A percentile compares a stretch with the other conserved stretches of the same genome.
Conservation (phyloP, 1,139 yeast genomes). For the Saccharomycopsis crataegensis region DNA sequence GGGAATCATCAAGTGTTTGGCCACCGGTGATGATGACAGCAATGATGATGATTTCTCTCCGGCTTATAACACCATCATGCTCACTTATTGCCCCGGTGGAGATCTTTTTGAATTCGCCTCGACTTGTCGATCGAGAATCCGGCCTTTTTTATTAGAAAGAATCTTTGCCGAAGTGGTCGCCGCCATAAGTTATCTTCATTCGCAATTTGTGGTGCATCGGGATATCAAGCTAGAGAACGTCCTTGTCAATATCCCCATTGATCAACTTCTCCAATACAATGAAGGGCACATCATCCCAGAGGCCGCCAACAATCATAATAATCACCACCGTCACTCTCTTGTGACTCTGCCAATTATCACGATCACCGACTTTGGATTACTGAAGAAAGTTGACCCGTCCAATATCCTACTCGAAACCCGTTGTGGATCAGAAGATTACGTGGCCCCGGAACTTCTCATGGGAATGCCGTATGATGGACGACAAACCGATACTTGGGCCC, state of each 20-base stretch:
- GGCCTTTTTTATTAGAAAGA: slow-evolving; percentile 45
- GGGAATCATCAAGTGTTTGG: slow-evolving; percentile 32
- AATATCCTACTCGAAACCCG: slow-evolving; percentile 68
- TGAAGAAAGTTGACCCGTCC: slow-evolving; percentile 53
- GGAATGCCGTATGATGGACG: slow-evolving; percentile 88
- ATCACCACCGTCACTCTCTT: slow-evolving; percentile 11
- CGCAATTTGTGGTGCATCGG: slow-evolving; percentile 64
- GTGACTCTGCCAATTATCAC: slow-evolving; percentile 41
- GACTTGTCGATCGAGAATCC: slow-evolving; percentile 31
- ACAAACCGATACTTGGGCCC: slow-evolving; percentile 87
- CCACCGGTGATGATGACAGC: slow-evolving; percentile 25
- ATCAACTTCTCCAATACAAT: slow-evolving; percentile 27
- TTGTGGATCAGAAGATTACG: slow-evolving; percentile 95
- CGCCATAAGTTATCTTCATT: slow-evolving; percentile 72
- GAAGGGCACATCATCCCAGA: not conserved
- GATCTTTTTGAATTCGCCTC: slow-evolving; percentile 64
- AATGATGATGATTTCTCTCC: not conserved
- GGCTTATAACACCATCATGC: slow-evolving; percentile 37
- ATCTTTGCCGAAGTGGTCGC: slow-evolving; percentile 60
- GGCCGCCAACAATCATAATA: slow-evolving; percentile 6
- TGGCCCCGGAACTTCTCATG: slow-evolving; percentile 85
- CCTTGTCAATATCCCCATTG: slow-evolving; percentile 38
- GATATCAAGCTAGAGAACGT: slow-evolving; percentile 85
- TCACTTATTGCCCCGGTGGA: slow-evolving; percentile 80
- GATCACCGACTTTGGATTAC: slow-evolving; percentile 83